Base-by-base conservation (phyloP, 2,329 filamentous ascomycete genomes). In the Tolypocladium album region DNA sequence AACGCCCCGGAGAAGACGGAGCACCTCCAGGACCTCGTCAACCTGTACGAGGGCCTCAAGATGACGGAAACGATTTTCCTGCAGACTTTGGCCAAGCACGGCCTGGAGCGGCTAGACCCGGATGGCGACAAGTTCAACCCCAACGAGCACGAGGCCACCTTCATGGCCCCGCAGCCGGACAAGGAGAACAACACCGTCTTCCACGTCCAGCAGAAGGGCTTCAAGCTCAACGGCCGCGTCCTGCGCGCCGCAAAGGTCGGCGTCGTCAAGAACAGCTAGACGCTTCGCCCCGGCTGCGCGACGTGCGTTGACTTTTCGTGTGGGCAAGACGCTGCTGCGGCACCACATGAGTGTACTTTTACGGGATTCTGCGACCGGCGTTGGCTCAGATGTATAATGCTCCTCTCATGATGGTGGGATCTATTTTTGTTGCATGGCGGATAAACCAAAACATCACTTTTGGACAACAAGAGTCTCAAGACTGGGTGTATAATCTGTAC, bases 81-180 rank as follows among this genome's bases (percentile, higher is more conserved):
- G 80, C 81, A 81, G 71, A 96, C 93, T 22, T 82, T 99, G 65
- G 87, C 90, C 79, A 97, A 95, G 82, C 94, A 99, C 75, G 94
- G 94, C 60, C 80, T 99, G 63, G 90, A 96, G 81, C 83, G 92
- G 67, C 90, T 96, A 73, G 86, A 92, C 72, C 93, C 94, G 22
- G 78, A 85, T 65, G 83, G 86, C 67, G 88, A 94, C 73, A 92
- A 90, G 76, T 99, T 99, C 80, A 88, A 99, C 79, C 92, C 94
- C 66, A 97, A 97, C 76, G 83, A 90, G 76, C 94, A 97, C 74
- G 94, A 99, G 81, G 94, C 94, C 43, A 94, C 90, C 27, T 97
- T 97, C 78, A 92, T 95, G 87, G 86, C 90, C 12, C 90, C 92
- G 52, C 85, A 91, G 79, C 83, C 87, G 58, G 92, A 86, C 67